These are phyloP conservation scores for Claviceps monticola DNA, from an alignment of 2,329 filamentous ascomycete species.

Conservation along the genomic window DNA sequence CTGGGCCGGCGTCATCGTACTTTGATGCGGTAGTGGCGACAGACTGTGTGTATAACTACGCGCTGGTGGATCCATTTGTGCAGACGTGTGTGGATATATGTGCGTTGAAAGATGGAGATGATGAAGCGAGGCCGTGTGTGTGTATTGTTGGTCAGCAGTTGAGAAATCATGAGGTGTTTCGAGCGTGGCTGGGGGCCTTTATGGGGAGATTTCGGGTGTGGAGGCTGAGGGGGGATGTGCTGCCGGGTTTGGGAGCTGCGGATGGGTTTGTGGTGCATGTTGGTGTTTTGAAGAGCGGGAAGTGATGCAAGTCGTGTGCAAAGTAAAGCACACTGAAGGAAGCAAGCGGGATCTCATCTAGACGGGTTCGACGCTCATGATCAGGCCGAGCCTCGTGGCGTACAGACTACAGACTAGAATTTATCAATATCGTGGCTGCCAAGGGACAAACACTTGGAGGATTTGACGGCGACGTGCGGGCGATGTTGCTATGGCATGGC, in stretches of 20 bases:
- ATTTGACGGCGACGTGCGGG: too few species aligned
- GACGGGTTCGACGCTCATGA: too few species aligned
- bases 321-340: background rate
- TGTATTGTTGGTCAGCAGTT: slow-evolving; percentile 84
- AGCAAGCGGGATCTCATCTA: too few species aligned
- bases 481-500: too few species aligned
- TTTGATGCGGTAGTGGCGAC: slow-evolving; percentile 72
- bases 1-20: slow-evolving; percentile 20
- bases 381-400: too few species aligned
- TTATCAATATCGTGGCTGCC: too few species aligned
- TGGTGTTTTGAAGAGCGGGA: slow-evolving; percentile 41
- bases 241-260: slow-evolving; percentile 41
- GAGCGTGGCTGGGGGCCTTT: slow-evolving; percentile 64
- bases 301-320: background rate
- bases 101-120: slow-evolving; percentile 31
- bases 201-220: slow-evolving; percentile 55
- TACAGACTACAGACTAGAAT: too few species aligned
- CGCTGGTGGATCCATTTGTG: slow-evolving; percentile 69
- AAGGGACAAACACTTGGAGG: too few species aligned
- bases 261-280: slow-evolving; percentile 76
- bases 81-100: slow-evolving; percentile 67
- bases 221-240: slow-evolving; percentile 54
- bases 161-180: slow-evolving; percentile 71
- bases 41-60: slow-evolving; percentile 92
- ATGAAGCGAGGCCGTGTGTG: slow-evolving; percentile 31